These are phyloP conservation scores for Salicornia ramosissima DNA, from an alignment of 148 eudicot species.

Conservation along the genomic window DNA sequence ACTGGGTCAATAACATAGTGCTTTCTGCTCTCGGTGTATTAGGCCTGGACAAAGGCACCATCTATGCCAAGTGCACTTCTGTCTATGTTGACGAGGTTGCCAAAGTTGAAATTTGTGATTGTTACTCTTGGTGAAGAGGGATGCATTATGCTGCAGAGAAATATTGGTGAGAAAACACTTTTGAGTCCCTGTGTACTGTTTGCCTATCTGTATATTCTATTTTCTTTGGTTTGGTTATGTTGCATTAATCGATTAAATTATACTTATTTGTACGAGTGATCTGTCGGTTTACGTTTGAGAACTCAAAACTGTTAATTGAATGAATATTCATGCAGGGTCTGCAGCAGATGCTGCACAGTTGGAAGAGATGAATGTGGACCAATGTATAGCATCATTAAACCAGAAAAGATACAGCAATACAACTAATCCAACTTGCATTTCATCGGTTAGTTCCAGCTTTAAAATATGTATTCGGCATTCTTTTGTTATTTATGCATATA, in stretches of 20 bases:
- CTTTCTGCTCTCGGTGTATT: constrained; percentile 16
- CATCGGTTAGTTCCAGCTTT: constrained; percentile 47
- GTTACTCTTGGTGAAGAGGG: constrained; percentile 97
- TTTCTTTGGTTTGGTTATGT: not conserved
- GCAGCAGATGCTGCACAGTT: constrained; percentile 36
- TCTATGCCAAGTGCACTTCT: constrained; percentile 75
- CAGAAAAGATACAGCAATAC: constrained; percentile 30
- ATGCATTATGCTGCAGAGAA: constrained; percentile 82
- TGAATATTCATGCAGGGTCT: constrained; percentile 9
- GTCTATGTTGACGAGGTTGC: constrained; percentile 64
- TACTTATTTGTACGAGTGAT: too few species aligned
- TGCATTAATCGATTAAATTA: not conserved
- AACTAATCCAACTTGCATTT: constrained; percentile 47
- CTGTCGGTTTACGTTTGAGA: not conserved
- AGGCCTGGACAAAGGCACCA: constrained; percentile 73
- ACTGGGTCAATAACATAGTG: not conserved
- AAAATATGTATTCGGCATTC: not conserved
- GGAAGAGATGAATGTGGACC: constrained; percentile 56
- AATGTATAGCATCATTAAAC: constrained; percentile 44
- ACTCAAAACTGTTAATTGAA: not conserved
- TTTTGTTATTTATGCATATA: not conserved
- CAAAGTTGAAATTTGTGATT: constrained; percentile 62
- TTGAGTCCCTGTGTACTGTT: not conserved
- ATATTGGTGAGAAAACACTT: constrained; percentile 37
- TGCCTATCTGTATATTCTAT: not conserved